Conservation (phyloP, 352 stramenopile genomes). For the Blastocystis sp. region DNA sequence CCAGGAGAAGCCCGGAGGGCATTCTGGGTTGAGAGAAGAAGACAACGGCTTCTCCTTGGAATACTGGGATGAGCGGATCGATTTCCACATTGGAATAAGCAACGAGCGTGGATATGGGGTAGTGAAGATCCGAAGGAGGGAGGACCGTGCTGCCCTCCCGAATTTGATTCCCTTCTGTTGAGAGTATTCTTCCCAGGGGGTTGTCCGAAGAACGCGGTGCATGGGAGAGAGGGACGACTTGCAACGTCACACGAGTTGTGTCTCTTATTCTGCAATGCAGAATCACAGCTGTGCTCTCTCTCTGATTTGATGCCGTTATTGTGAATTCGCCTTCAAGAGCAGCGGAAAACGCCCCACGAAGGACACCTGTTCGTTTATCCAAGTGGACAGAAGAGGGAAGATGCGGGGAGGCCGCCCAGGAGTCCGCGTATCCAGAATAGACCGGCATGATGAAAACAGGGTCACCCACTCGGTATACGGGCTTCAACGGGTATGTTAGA, state of each 20-base stretch:
- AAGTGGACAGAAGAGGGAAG: not conserved
- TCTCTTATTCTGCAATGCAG: not conserved
- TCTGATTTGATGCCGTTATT: not conserved
- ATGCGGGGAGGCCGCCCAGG: not conserved
- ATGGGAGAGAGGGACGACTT: no score
- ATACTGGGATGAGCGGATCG: not conserved
- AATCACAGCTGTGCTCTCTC: not conserved
- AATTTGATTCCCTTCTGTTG: no score
- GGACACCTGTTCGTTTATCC: not conserved
- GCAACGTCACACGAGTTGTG: no score
- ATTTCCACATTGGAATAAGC: not conserved
- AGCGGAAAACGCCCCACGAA: not conserved
- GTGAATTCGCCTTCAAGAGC: not conserved
- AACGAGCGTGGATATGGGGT: not conserved
- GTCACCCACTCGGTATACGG: not conserved
- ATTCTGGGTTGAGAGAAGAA: not conserved
- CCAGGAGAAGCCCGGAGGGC: not conserved
- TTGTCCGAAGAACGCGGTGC: no score
- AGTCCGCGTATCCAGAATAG: constrained; percentile 8
- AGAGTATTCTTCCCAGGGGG: no score
- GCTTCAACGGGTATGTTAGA: not conserved
- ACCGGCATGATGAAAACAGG: not conserved
- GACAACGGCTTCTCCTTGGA: not conserved
- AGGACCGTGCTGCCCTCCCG: not conserved
- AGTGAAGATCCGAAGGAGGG: constrained; percentile 4